Evolutionary conservation across 345 rosid genomes (phyloP).

Genomic region (Brassica carinata): DNA sequence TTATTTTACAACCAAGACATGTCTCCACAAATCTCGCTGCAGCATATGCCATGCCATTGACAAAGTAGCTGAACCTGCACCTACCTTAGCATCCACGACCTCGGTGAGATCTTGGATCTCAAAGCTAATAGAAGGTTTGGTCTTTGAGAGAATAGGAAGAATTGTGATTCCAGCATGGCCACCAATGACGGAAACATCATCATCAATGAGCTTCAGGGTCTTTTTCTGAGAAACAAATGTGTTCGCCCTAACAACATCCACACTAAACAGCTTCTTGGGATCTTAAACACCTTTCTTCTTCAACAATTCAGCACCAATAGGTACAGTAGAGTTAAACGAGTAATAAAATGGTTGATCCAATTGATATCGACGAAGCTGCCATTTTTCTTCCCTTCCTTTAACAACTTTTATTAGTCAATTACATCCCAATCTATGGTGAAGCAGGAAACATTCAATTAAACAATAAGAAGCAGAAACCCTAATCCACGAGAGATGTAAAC

Average conservation of each 20-base stretch:
- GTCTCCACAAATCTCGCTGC: conserved; percentile 89
- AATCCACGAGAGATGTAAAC: too few relatives aligned
- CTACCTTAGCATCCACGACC: conserved; percentile 96
- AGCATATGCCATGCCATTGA: conserved; percentile 99
- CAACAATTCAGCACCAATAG: conserved; percentile 89
- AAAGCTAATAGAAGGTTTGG: conserved; percentile 68
- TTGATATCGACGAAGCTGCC: too few relatives aligned
- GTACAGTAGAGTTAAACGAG: conserved; percentile 67
- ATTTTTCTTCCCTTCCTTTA: too few relatives aligned
- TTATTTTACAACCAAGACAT: conserved; percentile 29
- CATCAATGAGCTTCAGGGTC: conserved; percentile 83
- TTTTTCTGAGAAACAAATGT: conserved; percentile 88
- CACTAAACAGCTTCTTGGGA: conserved; percentile 90
- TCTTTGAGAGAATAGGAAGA: conserved; percentile 79
- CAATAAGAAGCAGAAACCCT: too few relatives aligned
- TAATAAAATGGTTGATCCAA: too few relatives aligned
- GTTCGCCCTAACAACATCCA: conserved; percentile 93
- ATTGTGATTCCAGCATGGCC: conserved; percentile 97
- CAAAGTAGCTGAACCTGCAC: conserved; percentile 95
- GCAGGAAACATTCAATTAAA: too few relatives aligned
- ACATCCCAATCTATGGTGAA: too few relatives aligned
- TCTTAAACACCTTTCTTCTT: conserved; percentile 85
- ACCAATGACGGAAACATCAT: conserved; percentile 91
- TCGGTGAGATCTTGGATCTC: conserved; percentile 81
- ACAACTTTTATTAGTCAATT: too few relatives aligned